phyloP scores from a whole-genome alignment of 441 rosid genomes.

The Populus trichocarpa region DNA sequence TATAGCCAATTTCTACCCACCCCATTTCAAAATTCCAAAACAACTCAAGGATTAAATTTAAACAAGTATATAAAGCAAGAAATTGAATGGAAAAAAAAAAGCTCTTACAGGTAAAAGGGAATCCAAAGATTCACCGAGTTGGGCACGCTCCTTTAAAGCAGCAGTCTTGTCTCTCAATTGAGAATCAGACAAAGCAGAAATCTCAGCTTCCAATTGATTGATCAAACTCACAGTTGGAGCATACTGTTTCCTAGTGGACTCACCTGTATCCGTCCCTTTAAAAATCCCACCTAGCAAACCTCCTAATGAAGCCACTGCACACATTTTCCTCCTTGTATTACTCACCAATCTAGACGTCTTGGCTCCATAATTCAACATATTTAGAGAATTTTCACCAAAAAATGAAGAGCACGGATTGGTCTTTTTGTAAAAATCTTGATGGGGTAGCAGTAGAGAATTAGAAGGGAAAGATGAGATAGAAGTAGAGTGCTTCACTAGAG shows the following conservation, averaged over 20 bases:
- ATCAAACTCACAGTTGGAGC: conserved; percentile 47
- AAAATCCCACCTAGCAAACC: conserved; percentile 84
- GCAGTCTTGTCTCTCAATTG: conserved; percentile 68
- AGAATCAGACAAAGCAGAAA: conserved; percentile 64
- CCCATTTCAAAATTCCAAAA: neutral
- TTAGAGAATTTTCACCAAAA: conserved; percentile 31
- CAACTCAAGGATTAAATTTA: neutral
- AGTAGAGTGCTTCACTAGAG: conserved; percentile 28
- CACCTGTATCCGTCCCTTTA: conserved; percentile 80
- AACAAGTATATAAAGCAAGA: neutral
- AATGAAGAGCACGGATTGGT: conserved; percentile 39
- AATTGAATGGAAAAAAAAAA: neutral
- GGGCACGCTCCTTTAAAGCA: conserved; percentile 66
- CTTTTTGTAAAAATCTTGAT: conserved; percentile 14
- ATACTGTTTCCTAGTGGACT: conserved; percentile 81
- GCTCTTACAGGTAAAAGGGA: conserved; percentile 74
- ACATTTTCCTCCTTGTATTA: conserved; percentile 26
- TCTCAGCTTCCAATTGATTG: conserved; percentile 58
- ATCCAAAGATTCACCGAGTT: conserved; percentile 76
- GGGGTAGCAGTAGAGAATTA: conserved; percentile 32
- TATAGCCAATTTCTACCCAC: neutral
- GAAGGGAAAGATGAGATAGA: conserved; percentile 39
- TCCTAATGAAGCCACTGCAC: conserved; percentile 65
- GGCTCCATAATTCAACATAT: conserved; percentile 7
- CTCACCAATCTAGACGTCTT: conserved; percentile 26